Evolutionary conservation across 352 stramenopile genomes (phyloP).

Genomic region (Globisporangium paroecandrum): DNA sequence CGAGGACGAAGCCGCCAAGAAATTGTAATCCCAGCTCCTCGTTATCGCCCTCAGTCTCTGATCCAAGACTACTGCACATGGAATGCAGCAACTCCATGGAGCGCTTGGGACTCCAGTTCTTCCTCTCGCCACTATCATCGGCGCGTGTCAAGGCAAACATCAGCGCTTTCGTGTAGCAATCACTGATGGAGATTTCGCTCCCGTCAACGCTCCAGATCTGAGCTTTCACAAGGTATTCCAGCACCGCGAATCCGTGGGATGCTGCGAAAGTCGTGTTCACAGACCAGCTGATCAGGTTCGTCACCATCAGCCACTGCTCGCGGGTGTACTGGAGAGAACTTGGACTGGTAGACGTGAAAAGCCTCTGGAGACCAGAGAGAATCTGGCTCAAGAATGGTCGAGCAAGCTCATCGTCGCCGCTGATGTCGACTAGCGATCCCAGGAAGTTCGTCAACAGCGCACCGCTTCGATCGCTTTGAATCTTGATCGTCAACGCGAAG

Average conservation of each 20-base stretch:
- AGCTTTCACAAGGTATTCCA: conserved; percentile 56
- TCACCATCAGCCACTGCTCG: conserved; percentile 61
- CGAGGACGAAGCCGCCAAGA: conserved; percentile 53
- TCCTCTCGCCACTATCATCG: conserved; percentile 15
- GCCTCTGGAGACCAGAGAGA: conserved; percentile 43
- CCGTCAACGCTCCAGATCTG: conserved; percentile 52
- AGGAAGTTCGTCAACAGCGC: conserved; percentile 41
- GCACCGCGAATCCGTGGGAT: conserved; percentile 49
- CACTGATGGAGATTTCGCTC: conserved; percentile 51
- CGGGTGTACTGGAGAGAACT: conserved; percentile 35
- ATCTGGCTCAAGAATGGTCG: conserved; percentile 62
- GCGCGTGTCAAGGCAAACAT: conserved; percentile 46
- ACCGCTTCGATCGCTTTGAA: conserved; percentile 31
- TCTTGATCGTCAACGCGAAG: conserved; percentile 42
- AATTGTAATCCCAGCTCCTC: conserved; percentile 33
- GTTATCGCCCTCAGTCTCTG: conserved; percentile 30
- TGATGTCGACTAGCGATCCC: conserved; percentile 55
- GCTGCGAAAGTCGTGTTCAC: conserved; percentile 39
- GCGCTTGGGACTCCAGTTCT: conserved; percentile 31
- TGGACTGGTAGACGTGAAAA: conserved; percentile 29
- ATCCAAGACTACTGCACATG: conserved; percentile 44
- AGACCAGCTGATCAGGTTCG: conserved; percentile 59
- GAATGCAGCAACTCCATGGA: conserved; percentile 51
- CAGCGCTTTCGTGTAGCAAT: conserved; percentile 63
- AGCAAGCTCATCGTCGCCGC: conserved; percentile 53